A percentile compares a stretch with the other conserved stretches of the same genome.
Conservation (phyloP, 495 filamentous ascomycete species). For the Bryoglossum gracile region DNA sequence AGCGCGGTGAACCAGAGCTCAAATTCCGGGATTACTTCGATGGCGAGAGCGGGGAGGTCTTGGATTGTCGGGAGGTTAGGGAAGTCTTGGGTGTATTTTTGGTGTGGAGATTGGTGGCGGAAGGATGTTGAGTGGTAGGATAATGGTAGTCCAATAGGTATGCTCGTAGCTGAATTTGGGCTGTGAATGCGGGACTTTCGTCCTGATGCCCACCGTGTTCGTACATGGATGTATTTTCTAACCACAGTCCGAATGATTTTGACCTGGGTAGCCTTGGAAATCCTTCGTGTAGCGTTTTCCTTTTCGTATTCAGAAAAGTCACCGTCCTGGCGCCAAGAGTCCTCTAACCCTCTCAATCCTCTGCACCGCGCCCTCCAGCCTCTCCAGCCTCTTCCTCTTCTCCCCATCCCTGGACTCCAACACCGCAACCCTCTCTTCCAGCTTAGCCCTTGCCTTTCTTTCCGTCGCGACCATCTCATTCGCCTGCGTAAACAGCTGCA, state of each 20-base stretch:
- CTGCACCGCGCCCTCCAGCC: conserved; percentile 70
- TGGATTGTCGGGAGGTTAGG: not conserved
- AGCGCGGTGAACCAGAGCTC: conserved; percentile 17
- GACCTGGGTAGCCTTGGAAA: too few relatives aligned
- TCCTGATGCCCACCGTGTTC: too few relatives aligned
- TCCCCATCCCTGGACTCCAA: conserved; percentile 65
- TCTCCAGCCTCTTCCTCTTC: conserved; percentile 62
- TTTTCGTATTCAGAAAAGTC: too few relatives aligned
- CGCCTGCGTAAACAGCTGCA: conserved; percentile 81
- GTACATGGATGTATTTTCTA: too few relatives aligned
- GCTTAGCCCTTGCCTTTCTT: conserved; percentile 65
- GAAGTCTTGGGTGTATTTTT: too few relatives aligned
- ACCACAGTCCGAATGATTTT: too few relatives aligned
- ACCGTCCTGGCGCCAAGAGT: conserved; percentile 37
- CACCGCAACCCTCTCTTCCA: conserved; percentile 68
- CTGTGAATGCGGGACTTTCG: not conserved
- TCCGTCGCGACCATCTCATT: conserved; percentile 97
- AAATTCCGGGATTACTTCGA: conserved; percentile 14
- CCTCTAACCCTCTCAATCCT: conserved; percentile 66
- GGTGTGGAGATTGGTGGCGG: not conserved
- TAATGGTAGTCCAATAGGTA: too few relatives aligned
- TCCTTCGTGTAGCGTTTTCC: too few relatives aligned
- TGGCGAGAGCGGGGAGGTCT: not conserved
- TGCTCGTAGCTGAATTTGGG: not conserved
- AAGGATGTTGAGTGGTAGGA: conserved; percentile 2